A percentile compares a stretch with the other conserved stretches of the same genome.
Evolutionary conservation across 805 yeast genomes (phyloP).

Genomic region (Candida patagonica): DNA sequence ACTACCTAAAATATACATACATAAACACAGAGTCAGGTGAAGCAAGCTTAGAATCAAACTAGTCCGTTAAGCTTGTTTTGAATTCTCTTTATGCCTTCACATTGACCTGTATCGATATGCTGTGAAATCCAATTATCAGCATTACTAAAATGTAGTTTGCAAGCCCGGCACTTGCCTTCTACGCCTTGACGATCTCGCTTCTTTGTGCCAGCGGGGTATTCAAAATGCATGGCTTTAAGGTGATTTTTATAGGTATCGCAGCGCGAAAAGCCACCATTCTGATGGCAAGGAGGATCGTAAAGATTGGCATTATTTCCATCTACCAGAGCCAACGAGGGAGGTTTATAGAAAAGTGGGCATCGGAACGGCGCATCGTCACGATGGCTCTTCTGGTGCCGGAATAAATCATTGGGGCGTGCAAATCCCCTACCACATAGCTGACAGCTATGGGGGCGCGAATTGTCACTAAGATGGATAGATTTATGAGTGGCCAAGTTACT

Average conservation of each 20-base stretch:
- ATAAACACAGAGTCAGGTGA: too few species aligned
- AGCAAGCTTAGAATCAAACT: too few species aligned
- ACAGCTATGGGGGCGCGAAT: slow-evolving; percentile 70
- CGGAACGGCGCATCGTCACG: slow-evolving; percentile 69
- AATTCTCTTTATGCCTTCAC: slow-evolving; percentile 19
- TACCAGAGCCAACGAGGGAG: slow-evolving; percentile 1
- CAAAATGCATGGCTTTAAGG: slow-evolving; percentile 79
- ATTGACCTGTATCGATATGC: slow-evolving; percentile 48
- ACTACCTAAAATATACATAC: too few species aligned
- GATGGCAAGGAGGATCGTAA: slow-evolving; percentile 46
- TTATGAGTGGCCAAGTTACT: slow-evolving; percentile 78
- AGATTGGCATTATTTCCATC: neutral
- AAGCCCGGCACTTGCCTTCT: slow-evolving; percentile 68
- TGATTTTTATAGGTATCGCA: slow-evolving; percentile 92
- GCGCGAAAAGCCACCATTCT: slow-evolving; percentile 75
- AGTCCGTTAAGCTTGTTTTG: neutral
- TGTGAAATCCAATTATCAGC: slow-evolving; percentile 73
- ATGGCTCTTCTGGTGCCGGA: slow-evolving; percentile 79
- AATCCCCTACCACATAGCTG: slow-evolving; percentile 74
- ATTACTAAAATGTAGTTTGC: slow-evolving; percentile 53
- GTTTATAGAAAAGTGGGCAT: slow-evolving; percentile 57
- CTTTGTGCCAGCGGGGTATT: slow-evolving; percentile 78
- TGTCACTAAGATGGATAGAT: slow-evolving; percentile 65
- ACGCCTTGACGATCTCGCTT: slow-evolving; percentile 64
- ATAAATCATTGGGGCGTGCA: slow-evolving; percentile 77